Evolutionary conservation across 2,329 filamentous ascomycete genomes (phyloP).

Genomic region (Colletotrichum salicis): DNA sequence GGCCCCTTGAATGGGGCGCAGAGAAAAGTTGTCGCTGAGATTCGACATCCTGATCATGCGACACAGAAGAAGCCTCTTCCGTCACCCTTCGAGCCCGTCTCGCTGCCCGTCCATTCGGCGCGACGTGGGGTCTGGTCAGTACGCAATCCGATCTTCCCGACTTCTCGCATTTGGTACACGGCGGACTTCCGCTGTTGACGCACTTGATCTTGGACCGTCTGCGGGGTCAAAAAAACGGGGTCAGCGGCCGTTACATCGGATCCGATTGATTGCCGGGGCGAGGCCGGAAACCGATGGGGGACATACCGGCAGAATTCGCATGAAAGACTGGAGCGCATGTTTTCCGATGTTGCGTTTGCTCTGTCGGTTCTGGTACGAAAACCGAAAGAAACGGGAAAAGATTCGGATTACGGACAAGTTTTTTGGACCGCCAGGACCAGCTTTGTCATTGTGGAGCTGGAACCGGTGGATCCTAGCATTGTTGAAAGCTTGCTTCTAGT

Average conservation of each 20-base stretch:
- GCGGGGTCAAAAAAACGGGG: slow-evolving; percentile 7
- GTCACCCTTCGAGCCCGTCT: slow-evolving; percentile 20
- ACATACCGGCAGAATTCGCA: slow-evolving; percentile 48
- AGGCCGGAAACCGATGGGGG: neutral
- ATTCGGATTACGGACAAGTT: slow-evolving; percentile 25
- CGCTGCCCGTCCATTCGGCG: slow-evolving; percentile 16
- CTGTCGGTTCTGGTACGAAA: slow-evolving; percentile 24
- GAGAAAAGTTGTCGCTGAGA: slow-evolving; percentile 13
- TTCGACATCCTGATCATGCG: slow-evolving; percentile 2
- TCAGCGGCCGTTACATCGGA: slow-evolving; percentile 3
- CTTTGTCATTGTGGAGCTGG: slow-evolving; percentile 19
- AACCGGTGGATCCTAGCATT: slow-evolving; percentile 8
- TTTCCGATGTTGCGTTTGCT: neutral
- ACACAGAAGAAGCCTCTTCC: slow-evolving; percentile 8
- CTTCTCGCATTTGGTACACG: slow-evolving; percentile 45
- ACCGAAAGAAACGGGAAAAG: slow-evolving; percentile 21
- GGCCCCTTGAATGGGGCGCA: slow-evolving; percentile 24
- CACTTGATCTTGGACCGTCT: slow-evolving; percentile 51
- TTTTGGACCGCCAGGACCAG: neutral
- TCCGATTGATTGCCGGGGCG: neutral
- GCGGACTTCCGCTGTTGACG: slow-evolving; percentile 44
- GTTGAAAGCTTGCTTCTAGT: neutral
- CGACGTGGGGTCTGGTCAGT: slow-evolving; percentile 39
- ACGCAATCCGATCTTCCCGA: slow-evolving; percentile 41
- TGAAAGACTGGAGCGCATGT: slow-evolving; percentile 48